These are phyloP conservation scores for Diplodia seriata DNA, from an alignment of 2,329 filamentous ascomycete species.

Conservation along the genomic window DNA sequence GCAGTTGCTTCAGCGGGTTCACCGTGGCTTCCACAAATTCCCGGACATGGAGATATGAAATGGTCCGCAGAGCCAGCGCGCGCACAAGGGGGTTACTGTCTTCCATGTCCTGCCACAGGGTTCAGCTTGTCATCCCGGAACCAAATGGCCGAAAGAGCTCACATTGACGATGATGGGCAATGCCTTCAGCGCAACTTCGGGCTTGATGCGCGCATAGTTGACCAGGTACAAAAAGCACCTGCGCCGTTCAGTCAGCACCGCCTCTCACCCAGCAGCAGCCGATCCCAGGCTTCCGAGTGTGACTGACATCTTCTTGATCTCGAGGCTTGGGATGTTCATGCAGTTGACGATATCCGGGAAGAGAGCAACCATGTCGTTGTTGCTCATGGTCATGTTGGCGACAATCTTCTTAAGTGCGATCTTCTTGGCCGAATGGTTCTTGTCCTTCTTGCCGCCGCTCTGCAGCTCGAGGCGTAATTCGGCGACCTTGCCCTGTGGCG, in stretches of 20 bases:
- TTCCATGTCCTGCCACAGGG: constrained; percentile 76
- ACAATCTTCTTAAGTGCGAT: constrained; percentile 99
- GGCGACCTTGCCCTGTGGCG: constrained; percentile 92
- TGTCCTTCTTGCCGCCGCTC: constrained; percentile 95
- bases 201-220: constrained; percentile 94
- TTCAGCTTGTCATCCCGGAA: constrained; percentile 23
- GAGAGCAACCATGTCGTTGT: constrained; percentile 98
- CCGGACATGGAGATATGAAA: constrained; percentile 95
- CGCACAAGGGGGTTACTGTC: constrained; percentile 91
- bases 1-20: constrained; percentile 78
- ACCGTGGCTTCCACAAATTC: constrained; percentile 95
- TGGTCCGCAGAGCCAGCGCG: constrained; percentile 88
- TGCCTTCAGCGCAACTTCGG: constrained; percentile 91
- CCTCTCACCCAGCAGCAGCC: neutral
- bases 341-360: constrained; percentile 95
- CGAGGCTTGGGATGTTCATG: constrained; percentile 92
- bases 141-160: constrained; percentile 40
- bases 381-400: constrained; percentile 99
- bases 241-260: constrained; percentile 42
- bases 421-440: constrained; percentile 94
- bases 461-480: constrained; percentile 95
- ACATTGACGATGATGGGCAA: constrained; percentile 85
- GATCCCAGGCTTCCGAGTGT: constrained; percentile 1
- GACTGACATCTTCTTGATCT: constrained; percentile 98
- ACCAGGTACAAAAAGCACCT: constrained; percentile 98